Evolutionary conservation across 2,329 filamentous ascomycete genomes (phyloP).

Genomic region (Whalleya microplaca): DNA sequence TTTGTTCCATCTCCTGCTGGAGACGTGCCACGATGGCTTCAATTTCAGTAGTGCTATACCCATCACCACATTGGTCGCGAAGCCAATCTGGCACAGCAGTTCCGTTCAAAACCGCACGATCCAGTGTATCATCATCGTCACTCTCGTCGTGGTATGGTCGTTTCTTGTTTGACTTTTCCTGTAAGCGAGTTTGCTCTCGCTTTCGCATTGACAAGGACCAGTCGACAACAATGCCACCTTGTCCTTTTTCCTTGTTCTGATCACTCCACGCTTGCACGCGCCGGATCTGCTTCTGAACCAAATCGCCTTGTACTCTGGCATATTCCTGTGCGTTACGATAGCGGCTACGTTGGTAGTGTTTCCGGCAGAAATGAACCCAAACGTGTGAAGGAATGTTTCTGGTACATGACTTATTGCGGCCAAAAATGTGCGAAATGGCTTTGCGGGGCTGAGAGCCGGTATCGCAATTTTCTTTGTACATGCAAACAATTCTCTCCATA

Average conservation of each 20-base stretch:
- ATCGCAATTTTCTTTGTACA: slow-evolving; percentile 61
- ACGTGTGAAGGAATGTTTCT: slow-evolving; percentile 68
- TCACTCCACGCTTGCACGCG: slow-evolving; percentile 67
- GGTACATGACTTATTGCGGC: slow-evolving; percentile 79
- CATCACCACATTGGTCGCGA: slow-evolving; percentile 47
- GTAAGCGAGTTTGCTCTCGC: slow-evolving; percentile 63
- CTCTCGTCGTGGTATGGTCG: slow-evolving; percentile 37
- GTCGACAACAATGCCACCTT: slow-evolving; percentile 52
- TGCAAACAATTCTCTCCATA: slow-evolving; percentile 46
- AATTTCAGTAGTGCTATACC: slow-evolving; percentile 53
- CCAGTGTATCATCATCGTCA: slow-evolving; percentile 33
- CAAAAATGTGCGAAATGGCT: slow-evolving; percentile 80
- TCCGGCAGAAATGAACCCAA: slow-evolving; percentile 79
- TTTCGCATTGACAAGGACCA: slow-evolving; percentile 69
- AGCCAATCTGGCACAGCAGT: slow-evolving; percentile 56
- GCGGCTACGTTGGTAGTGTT: slow-evolving; percentile 77
- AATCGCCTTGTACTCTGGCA: slow-evolving; percentile 63
- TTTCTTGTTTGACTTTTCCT: slow-evolving; percentile 43
- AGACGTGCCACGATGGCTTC: slow-evolving; percentile 51
- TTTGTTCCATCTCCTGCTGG: slow-evolving; percentile 47
- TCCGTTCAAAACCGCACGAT: slow-evolving; percentile 39
- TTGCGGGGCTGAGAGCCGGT: slow-evolving; percentile 69
- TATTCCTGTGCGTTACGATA: slow-evolving; percentile 69
- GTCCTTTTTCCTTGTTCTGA: slow-evolving; percentile 44
- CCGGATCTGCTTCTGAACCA: slow-evolving; percentile 65